A percentile compares a stretch with the other conserved stretches of the same genome.
Conservation (phyloP, 345 rosid genomes). For the Eutrema heterophyllum region DNA sequence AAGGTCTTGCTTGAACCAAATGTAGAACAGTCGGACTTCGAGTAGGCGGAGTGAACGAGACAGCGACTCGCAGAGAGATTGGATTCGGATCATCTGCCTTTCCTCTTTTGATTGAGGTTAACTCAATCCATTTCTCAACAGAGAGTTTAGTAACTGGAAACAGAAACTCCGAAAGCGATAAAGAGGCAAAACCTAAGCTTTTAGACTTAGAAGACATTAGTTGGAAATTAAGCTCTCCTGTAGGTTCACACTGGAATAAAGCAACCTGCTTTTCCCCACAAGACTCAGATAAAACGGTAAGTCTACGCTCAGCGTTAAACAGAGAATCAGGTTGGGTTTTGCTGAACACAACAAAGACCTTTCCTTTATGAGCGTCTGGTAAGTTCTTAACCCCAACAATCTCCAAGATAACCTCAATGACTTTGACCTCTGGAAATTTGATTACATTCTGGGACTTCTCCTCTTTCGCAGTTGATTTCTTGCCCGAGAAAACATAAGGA, state of each 20-base stretch:
- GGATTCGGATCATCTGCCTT: constrained; percentile 35
- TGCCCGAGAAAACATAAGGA: constrained; percentile 37
- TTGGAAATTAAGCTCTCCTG: constrained; percentile 72
- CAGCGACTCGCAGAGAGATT: constrained; percentile 54
- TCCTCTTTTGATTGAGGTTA: constrained; percentile 43
- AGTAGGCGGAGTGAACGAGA: constrained; percentile 65
- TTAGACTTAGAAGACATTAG: constrained; percentile 51
- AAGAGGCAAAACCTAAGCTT: constrained; percentile 52
- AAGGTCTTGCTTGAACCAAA: constrained; percentile 44
- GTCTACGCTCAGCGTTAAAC: constrained; percentile 53
- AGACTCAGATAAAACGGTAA: constrained; percentile 54
- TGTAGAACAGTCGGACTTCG: constrained; percentile 47
- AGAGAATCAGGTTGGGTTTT: constrained; percentile 67
- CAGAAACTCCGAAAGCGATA: constrained; percentile 56
- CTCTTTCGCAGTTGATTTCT: constrained; percentile 37
- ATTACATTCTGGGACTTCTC: constrained; percentile 34
- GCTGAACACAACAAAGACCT: constrained; percentile 50
- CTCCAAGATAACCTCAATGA: constrained; percentile 57
- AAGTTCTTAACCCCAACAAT: constrained; percentile 67
- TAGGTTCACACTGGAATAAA: constrained; percentile 71
- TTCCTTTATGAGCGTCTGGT: constrained; percentile 60
- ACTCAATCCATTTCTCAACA: constrained; percentile 72
- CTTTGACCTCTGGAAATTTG: constrained; percentile 49
- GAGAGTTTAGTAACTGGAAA: constrained; percentile 62
- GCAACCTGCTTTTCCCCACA: constrained; percentile 56